phyloP scores from a whole-genome alignment of 1,139 yeast genomes.

The Yamadazyma kanchanaburiensis region DNA sequence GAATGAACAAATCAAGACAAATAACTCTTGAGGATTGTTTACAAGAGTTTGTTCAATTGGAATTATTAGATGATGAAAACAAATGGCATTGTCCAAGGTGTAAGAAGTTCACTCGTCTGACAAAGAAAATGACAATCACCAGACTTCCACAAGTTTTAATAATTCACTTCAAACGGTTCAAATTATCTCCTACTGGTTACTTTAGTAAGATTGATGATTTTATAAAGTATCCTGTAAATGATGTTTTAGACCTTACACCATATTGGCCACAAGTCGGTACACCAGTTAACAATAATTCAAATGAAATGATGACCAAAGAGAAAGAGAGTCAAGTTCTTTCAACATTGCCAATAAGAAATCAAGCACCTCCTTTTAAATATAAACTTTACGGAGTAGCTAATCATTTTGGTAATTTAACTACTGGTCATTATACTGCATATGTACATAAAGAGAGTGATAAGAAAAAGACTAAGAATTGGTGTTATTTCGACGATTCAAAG shows the following conservation, averaged over 20 bases:
- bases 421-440: constrained; percentile 91
- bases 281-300: constrained; percentile 16
- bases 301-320: constrained; percentile 26
- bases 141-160: constrained; percentile 71
- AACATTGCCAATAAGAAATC: constrained; percentile 68
- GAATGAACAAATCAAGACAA: constrained; percentile 16
- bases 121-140: constrained; percentile 66
- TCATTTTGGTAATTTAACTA: constrained; percentile 75
- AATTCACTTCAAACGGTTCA: constrained; percentile 78
- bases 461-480: constrained; percentile 54
- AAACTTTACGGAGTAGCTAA: constrained; percentile 83
- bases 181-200: constrained; percentile 40
- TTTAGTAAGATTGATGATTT: constrained; percentile 61
- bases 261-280: constrained; percentile 71
- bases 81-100: constrained; percentile 91
- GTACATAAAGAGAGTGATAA: constrained; percentile 54
- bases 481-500: constrained; percentile 71
- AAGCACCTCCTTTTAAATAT: constrained; percentile 75
- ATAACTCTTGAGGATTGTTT: constrained; percentile 60
- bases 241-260: constrained; percentile 59
- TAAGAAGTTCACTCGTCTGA: constrained; percentile 60
- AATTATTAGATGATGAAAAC: constrained; percentile 73
- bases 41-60: constrained; percentile 63
- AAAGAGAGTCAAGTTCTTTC: constrained; percentile 43
- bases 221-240: constrained; percentile 57